phyloP scores from a whole-genome alignment of 2,329 filamentous ascomycete species.

The Colletotrichum magnum region DNA sequence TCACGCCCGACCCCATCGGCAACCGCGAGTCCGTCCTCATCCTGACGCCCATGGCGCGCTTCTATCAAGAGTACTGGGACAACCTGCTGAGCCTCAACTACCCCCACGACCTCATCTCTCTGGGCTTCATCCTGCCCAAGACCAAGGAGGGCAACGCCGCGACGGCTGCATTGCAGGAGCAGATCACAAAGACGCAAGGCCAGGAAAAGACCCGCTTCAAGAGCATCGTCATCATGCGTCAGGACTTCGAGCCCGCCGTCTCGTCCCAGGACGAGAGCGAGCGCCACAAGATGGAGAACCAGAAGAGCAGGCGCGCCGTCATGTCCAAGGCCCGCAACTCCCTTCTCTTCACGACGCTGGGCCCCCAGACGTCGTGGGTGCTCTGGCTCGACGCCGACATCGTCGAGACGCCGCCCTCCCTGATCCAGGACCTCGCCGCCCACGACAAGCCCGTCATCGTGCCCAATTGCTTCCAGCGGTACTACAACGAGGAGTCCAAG shows the following conservation, averaged over 20 bases:
- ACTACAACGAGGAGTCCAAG: conserved; percentile 77
- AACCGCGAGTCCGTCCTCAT: conserved; percentile 91
- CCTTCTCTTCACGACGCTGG: conserved; percentile 93
- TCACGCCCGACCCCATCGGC: conserved; percentile 79
- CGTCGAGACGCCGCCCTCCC: conserved; percentile 83
- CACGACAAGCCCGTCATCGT: conserved; percentile 94
- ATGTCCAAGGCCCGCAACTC: conserved; percentile 97
- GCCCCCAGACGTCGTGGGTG: conserved; percentile 93
- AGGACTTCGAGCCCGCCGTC: conserved; percentile 91
- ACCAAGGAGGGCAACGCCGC: conserved; percentile 92
- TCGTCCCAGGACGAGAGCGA: conserved; percentile 87
- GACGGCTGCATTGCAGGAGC: conserved; percentile 84
- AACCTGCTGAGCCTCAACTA: conserved; percentile 88
- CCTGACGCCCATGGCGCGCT: conserved; percentile 91
- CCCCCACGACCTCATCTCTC: conserved; percentile 92
- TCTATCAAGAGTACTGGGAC: conserved; percentile 96
- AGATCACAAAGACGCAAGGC: conserved; percentile 89
- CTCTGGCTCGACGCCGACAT: conserved; percentile 96
- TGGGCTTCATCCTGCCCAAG: conserved; percentile 97
- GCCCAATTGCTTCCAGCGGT: conserved; percentile 96
- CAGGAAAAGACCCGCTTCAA: conserved; percentile 87
- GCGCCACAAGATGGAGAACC: conserved; percentile 91
- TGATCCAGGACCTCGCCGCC: conserved; percentile 92
- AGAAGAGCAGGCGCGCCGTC: conserved; percentile 86
- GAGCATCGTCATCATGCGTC: conserved; percentile 92